Conservation (phyloP, 495 filamentous ascomycete genomes). For the Clavariopsis aquatica region DNA sequence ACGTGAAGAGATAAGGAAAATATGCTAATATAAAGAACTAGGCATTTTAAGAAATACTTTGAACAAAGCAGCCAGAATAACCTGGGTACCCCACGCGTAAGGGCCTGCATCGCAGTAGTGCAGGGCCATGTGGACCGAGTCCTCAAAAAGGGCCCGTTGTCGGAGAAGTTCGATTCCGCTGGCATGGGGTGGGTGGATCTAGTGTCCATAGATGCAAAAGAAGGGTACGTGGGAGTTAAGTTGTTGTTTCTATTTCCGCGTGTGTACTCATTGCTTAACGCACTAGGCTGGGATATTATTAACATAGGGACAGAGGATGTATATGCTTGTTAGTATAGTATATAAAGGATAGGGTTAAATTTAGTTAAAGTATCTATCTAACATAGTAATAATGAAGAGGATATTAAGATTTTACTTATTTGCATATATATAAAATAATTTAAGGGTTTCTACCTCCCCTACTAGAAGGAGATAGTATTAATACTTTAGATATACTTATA, state of each 20-base stretch:
- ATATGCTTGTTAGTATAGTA: not conserved
- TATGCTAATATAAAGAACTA: not conserved
- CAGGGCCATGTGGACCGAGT: not conserved
- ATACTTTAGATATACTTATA: no score
- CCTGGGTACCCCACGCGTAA: not conserved
- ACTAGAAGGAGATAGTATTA: no score
- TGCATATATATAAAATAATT: no score
- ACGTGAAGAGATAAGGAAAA: not conserved
- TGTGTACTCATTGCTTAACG: not conserved
- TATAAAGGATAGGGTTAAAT: no score
- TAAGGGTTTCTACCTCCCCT: no score
- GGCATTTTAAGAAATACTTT: not conserved
- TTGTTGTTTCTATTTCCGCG: not conserved
- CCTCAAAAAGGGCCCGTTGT: not conserved
- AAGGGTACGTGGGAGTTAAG: not conserved
- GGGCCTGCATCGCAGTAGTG: not conserved
- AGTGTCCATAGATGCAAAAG: not conserved
- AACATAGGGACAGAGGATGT: not conserved
- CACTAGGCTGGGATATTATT: not conserved
- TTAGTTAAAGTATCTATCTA: no score
- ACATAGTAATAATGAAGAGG: no score
- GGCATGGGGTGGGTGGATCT: not conserved
- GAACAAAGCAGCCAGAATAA: not conserved
- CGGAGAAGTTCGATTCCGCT: not conserved
- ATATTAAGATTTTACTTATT: no score